Conservation (phyloP, 176 grass and related monocot species). For the Oryza punctata region DNA sequence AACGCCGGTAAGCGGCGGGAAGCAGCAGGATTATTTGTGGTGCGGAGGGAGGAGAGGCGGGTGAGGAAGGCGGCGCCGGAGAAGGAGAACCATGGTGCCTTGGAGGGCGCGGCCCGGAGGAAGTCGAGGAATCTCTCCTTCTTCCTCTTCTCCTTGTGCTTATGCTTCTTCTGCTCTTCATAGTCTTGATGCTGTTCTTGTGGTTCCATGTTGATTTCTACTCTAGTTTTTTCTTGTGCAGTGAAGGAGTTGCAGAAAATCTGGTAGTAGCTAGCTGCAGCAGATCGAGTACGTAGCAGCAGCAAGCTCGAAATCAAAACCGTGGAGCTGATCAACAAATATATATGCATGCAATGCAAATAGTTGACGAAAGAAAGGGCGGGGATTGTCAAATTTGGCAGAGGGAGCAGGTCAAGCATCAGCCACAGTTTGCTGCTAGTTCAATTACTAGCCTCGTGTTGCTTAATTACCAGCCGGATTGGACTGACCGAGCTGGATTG, state of each 20-base stretch:
- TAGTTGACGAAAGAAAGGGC: neutral
- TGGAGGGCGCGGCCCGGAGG: slow-evolving; percentile 42
- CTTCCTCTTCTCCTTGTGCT: neutral
- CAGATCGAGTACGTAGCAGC: neutral
- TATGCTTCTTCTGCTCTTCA: neutral
- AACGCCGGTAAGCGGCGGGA: slow-evolving; percentile 26
- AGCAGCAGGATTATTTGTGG: neutral
- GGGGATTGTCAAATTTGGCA: neutral
- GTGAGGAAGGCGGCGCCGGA: slow-evolving; percentile 14
- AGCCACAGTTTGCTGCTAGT: too few relatives aligned
- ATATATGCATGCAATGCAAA: neutral
- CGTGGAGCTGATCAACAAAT: neutral
- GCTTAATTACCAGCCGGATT: neutral
- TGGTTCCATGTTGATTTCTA: neutral
- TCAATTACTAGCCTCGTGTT: neutral
- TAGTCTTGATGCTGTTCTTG: neutral
- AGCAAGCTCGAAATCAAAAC: neutral
- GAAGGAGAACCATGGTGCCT: slow-evolving; percentile 39
- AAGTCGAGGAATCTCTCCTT: slow-evolving; percentile 57
- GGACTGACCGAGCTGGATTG: neutral
- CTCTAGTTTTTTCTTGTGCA: neutral
- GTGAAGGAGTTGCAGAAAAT: too few relatives aligned
- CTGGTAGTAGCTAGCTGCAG: neutral
- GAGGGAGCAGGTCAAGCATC: neutral
- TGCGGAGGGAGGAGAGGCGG: slow-evolving; percentile 15